These are phyloP conservation scores for Cladophialophora bantiana DNA, from an alignment of 2,329 filamentous ascomycete genomes.

Conservation along the genomic window DNA sequence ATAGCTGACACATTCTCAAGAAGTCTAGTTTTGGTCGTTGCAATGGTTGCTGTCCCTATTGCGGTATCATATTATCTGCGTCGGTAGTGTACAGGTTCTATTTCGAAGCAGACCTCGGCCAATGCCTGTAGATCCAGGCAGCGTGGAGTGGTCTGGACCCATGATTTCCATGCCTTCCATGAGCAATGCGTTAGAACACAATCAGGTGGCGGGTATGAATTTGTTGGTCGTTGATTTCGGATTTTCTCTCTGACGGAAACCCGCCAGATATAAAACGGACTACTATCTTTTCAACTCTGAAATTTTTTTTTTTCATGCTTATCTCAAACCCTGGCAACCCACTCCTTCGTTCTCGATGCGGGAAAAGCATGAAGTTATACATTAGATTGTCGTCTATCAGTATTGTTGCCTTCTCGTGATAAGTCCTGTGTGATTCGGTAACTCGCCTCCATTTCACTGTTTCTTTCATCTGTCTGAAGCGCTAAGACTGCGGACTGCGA, in stretches of 20 bases:
- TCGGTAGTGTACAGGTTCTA: conserved; percentile 19
- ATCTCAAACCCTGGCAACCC: too few species aligned
- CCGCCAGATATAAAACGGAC: too few species aligned
- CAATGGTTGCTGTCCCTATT: conserved; percentile 29
- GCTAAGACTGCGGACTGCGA: background rate
- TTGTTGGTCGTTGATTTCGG: background rate
- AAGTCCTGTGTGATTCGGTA: background rate
- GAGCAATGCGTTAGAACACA: background rate
- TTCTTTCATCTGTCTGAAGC: background rate
- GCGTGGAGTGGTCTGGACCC: background rate
- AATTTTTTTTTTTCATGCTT: too few species aligned
- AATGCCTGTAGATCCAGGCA: background rate
- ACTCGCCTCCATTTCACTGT: background rate
- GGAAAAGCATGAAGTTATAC: background rate
- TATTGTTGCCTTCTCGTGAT: background rate
- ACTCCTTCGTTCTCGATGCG: too few species aligned
- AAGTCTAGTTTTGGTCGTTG: conserved; percentile 27
- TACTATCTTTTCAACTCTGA: too few species aligned
- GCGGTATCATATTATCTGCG: conserved; percentile 28
- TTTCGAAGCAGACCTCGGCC: background rate
- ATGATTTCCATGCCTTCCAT: background rate
- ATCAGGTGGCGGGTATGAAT: background rate
- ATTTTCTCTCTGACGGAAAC: too few species aligned
- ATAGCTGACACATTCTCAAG: conserved; percentile 9
- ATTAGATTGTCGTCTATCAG: background rate